Percentiles rank a stretch among this genome's conserved stretches.
phyloP scores from a whole-genome alignment of 805 yeast genomes.

The Ogataea methylovora region DNA sequence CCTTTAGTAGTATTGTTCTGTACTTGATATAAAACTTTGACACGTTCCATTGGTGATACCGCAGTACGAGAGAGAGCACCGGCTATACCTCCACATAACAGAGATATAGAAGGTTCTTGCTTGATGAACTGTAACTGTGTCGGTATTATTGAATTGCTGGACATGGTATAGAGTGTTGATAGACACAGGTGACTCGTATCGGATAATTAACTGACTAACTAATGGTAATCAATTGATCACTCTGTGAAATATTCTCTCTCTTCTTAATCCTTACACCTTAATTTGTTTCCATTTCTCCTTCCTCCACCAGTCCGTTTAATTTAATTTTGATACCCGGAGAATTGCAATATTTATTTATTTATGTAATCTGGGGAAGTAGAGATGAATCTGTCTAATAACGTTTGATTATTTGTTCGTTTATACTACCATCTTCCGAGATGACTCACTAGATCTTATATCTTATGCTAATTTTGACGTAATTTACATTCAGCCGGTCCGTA shows the following conservation, averaged over 20 bases:
- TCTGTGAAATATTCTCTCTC: neutral
- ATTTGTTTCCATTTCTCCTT: neutral
- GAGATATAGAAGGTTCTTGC: conserved; percentile 51
- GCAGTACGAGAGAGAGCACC: conserved; percentile 84
- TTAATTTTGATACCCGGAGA: no score
- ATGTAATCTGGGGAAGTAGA: no score
- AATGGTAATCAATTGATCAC: neutral
- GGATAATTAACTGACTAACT: neutral
- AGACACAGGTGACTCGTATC: neutral
- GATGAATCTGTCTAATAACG: no score
- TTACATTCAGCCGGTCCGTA: no score
- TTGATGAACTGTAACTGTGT: conserved; percentile 15
- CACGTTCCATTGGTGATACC: conserved; percentile 92
- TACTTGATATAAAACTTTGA: conserved; percentile 84
- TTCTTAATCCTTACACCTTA: neutral
- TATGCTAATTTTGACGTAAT: no score
- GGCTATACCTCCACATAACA: conserved; percentile 68
- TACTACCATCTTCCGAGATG: no score
- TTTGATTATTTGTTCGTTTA: no score
- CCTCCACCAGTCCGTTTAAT: neutral
- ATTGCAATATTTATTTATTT: no score
- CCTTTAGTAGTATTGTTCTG: conserved; percentile 33
- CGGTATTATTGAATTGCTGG: neutral
- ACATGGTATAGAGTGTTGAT: neutral
- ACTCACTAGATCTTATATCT: no score